Percentiles rank a stretch among this genome's conserved stretches.
These are phyloP conservation scores for Micractinium conductrix DNA, from an alignment of 139 green algal species.

Conservation along the genomic window DNA sequence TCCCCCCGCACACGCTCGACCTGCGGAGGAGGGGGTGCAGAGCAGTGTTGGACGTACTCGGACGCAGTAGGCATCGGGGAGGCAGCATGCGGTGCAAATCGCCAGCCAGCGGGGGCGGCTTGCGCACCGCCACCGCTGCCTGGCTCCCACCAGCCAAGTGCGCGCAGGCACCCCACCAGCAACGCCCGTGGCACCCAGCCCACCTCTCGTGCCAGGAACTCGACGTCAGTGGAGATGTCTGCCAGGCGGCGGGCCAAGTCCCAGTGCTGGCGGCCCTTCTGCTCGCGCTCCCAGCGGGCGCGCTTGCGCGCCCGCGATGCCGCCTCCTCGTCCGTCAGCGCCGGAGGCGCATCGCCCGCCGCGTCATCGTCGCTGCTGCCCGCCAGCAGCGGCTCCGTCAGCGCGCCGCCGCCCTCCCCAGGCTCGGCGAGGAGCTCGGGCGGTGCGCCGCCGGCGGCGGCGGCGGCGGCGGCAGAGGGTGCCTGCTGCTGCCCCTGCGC, in stretches of 20 bases:
- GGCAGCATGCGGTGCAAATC: too few relatives aligned
- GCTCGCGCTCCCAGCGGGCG: constrained; percentile 24
- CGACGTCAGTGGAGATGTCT: constrained; percentile 52
- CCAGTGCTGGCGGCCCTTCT: constrained; percentile 24
- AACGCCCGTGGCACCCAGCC: neutral
- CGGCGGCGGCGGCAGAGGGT: neutral
- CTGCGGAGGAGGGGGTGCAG: neutral
- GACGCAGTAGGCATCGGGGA: neutral
- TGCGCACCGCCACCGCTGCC: neutral
- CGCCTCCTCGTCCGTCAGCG: constrained; percentile 19
- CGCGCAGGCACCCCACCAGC: neutral
- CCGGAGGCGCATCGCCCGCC: neutral
- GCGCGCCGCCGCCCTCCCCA: neutral
- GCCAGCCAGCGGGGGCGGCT: neutral
- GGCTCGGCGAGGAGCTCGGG: constrained; percentile 1
- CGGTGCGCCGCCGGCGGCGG: neutral
- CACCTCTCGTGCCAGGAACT: constrained; percentile 56
- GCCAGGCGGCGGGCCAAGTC: constrained; percentile 51
- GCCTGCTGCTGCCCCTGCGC: neutral
- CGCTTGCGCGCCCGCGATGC: constrained; percentile 33
- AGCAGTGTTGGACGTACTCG: neutral
- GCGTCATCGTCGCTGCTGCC: too few relatives aligned
- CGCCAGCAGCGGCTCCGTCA: neutral
- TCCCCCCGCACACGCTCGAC: constrained; percentile 23
- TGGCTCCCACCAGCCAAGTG: neutral